Evolutionary conservation across 2,329 filamentous ascomycete species (phyloP).

Genomic region (Penicillium sp.): DNA sequence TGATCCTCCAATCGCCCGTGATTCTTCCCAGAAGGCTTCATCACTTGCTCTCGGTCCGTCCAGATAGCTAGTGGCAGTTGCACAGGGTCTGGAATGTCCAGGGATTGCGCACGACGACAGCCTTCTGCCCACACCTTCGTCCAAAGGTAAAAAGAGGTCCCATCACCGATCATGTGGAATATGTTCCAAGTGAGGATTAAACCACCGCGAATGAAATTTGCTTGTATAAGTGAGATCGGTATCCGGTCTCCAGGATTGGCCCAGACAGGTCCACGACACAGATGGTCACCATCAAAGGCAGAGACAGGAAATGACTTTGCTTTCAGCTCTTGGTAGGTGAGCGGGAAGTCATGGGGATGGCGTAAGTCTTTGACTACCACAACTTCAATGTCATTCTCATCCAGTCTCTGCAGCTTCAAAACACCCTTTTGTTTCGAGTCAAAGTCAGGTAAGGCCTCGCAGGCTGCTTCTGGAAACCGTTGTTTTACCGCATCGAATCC

Average conservation of each 20-base stretch:
- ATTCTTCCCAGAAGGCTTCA: slow-evolving; percentile 32
- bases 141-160: slow-evolving; percentile 34
- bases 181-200: slow-evolving; percentile 48
- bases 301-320: slow-evolving; percentile 47
- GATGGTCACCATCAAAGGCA: slow-evolving; percentile 51
- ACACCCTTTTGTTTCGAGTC: slow-evolving; percentile 35
- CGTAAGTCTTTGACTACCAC: slow-evolving; percentile 49
- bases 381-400: slow-evolving; percentile 16
- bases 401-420: slow-evolving; percentile 27
- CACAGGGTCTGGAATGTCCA: slow-evolving; percentile 22
- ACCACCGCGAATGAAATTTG: slow-evolving; percentile 53
- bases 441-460: slow-evolving; percentile 36
- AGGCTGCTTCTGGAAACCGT: slow-evolving; percentile 32
- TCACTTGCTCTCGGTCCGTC: slow-evolving; percentile 32
- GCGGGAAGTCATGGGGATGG: slow-evolving; percentile 25
- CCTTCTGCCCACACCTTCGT: slow-evolving; percentile 41
- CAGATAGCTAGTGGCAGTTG: slow-evolving; percentile 31
- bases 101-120: slow-evolving; percentile 33
- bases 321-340: slow-evolving; percentile 42
- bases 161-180: slow-evolving; percentile 40
- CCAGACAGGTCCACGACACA: slow-evolving; percentile 31
- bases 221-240: slow-evolving; percentile 46
- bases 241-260: slow-evolving; percentile 44
- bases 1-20: slow-evolving; percentile 30
- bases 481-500: slow-evolving; percentile 34